These are phyloP conservation scores for Chloranthus sessilifolius DNA, from an alignment of 164 flowering plant species.

Conservation along the genomic window DNA sequence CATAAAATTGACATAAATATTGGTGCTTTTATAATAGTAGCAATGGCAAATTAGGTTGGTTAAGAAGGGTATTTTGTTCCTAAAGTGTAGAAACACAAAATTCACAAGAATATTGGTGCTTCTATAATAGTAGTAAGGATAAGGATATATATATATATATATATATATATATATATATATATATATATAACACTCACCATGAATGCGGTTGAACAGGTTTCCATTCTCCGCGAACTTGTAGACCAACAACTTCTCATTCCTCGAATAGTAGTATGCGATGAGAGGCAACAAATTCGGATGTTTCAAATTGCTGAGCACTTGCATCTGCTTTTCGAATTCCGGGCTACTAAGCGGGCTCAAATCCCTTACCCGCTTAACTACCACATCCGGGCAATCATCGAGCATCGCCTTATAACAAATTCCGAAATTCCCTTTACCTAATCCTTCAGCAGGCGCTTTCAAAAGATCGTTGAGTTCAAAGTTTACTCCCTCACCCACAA, in stretches of 20 bases:
- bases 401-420: slow-evolving; percentile 44
- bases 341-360: slow-evolving; percentile 38
- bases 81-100: too few species aligned
- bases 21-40: too few species aligned
- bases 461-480: slow-evolving; percentile 53
- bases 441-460: slow-evolving; percentile 61
- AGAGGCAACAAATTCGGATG: slow-evolving; percentile 63
- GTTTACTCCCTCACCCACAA: slow-evolving; percentile 18
- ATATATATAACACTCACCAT: slow-evolving; percentile 43
- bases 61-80: too few species aligned
- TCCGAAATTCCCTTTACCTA: slow-evolving; percentile 62
- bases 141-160: too few species aligned
- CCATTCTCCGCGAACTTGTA: slow-evolving; percentile 41
- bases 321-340: slow-evolving; percentile 43
- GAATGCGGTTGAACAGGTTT: slow-evolving; percentile 46
- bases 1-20: too few species aligned
- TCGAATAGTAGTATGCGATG: slow-evolving; percentile 48
- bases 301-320: slow-evolving; percentile 24
- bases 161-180: too few species aligned
- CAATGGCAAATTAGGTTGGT: too few species aligned
- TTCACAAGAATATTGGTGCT: too few species aligned
- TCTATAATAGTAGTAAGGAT: too few species aligned
- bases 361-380: slow-evolving; percentile 55
- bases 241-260: slow-evolving; percentile 58
- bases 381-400: slow-evolving; percentile 27